phyloP scores from a whole-genome alignment of 208 protist genomes.

The Trypanosoma theileri region DNA sequence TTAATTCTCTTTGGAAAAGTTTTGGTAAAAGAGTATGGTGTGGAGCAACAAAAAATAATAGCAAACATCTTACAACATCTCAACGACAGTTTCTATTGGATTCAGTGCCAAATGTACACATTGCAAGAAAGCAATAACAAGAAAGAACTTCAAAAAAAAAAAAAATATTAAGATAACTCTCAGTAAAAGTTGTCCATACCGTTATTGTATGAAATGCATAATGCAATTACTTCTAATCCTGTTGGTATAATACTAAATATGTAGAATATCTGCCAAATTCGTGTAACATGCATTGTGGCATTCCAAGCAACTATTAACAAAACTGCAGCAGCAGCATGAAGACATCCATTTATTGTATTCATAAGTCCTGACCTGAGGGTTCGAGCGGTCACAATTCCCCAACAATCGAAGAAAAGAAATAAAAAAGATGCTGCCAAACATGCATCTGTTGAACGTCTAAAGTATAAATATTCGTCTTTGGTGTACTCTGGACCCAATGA shows the following conservation, averaged over 20 bases:
- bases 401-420: slow-evolving; percentile 46
- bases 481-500: slow-evolving; percentile 37
- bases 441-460: slow-evolving; percentile 37
- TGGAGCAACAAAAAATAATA: too few species aligned
- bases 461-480: slow-evolving; percentile 42
- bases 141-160: not conserved
- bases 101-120: not conserved
- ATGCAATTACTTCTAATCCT: slow-evolving; percentile 45
- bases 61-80: too few species aligned
- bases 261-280: slow-evolving; percentile 74
- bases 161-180: not conserved
- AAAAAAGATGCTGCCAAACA: slow-evolving; percentile 53
- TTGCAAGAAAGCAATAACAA: slow-evolving; percentile 7
- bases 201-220: slow-evolving; percentile 46
- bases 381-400: slow-evolving; percentile 58
- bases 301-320: slow-evolving; percentile 60
- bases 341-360: slow-evolving; percentile 59
- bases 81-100: not conserved
- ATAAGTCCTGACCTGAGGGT: slow-evolving; percentile 59
- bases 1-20: too few species aligned
- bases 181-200: slow-evolving; percentile 51
- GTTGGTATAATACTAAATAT: slow-evolving; percentile 72
- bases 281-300: slow-evolving; percentile 38
- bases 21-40: too few species aligned
- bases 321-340: slow-evolving; percentile 48